A percentile compares a stretch with the other conserved stretches of the same genome.
Evolutionary conservation across 2,329 filamentous ascomycete species (phyloP).

Genomic region (Aspergillus brunneoviolaceus): DNA sequence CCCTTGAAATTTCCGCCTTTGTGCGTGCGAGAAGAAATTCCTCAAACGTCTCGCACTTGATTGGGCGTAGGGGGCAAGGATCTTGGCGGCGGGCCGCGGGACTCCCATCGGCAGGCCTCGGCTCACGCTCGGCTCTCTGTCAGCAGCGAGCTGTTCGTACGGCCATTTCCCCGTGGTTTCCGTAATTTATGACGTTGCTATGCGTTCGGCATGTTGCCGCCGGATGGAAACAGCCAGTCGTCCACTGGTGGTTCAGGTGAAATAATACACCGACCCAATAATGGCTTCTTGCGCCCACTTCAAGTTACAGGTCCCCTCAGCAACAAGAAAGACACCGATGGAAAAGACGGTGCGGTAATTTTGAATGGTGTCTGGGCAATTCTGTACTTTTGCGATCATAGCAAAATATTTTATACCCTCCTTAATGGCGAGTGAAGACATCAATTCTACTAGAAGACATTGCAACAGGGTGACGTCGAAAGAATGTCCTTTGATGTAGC

Average conservation of each 20-base stretch:
- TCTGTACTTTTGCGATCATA: neutral
- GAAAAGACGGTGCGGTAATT: neutral
- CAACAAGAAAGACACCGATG: neutral
- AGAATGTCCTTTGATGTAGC: conserved; percentile 9
- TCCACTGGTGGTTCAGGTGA: conserved; percentile 22
- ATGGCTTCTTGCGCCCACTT: neutral
- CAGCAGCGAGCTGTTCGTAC: conserved; percentile 20
- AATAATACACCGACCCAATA: conserved; percentile 17
- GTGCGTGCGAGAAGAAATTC: conserved; percentile 23
- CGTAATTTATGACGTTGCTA: conserved; percentile 35
- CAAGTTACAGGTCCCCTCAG: neutral
- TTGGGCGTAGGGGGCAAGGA: conserved; percentile 24
- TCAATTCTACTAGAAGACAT: neutral
- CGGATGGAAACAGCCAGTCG: conserved; percentile 15
- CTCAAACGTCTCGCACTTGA: conserved; percentile 27
- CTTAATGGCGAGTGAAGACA: neutral
- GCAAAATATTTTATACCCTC: neutral
- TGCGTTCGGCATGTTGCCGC: conserved; percentile 26
- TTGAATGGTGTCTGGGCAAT: neutral
- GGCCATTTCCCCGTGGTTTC: conserved; percentile 14
- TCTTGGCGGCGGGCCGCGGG: conserved; percentile 29
- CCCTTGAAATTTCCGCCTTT: conserved; percentile 30
- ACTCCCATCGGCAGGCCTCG: conserved; percentile 37
- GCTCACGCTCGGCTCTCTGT: conserved; percentile 31
- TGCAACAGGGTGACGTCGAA: conserved; percentile 14